Percentiles rank a stretch among this genome's conserved stretches.
Conservation (phyloP, 768 basidiomycete genomes). For the Crepidotus variabilis region DNA sequence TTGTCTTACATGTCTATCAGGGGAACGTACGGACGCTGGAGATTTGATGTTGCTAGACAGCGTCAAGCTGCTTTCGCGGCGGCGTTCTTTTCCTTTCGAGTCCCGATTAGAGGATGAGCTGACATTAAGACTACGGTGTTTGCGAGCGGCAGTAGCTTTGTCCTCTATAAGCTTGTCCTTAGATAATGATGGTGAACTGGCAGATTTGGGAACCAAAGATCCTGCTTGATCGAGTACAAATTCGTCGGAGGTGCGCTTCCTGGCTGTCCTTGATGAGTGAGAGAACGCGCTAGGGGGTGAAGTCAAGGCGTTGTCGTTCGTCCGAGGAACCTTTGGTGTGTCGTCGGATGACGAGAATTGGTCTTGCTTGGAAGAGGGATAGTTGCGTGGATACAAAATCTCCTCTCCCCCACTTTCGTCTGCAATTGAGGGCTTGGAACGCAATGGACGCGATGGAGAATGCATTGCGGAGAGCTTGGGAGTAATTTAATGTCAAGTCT, state of each 20-base stretch:
- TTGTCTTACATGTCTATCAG: slow-evolving; percentile 57
- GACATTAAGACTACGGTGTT: slow-evolving; percentile 70
- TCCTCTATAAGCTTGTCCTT: slow-evolving; percentile 54
- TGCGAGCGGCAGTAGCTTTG: slow-evolving; percentile 42
- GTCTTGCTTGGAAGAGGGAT: slow-evolving; percentile 29
- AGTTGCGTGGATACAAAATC: slow-evolving; percentile 79
- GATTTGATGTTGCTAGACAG: slow-evolving; percentile 35
- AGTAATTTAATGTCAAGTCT: slow-evolving; percentile 9
- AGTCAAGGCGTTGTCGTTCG: slow-evolving; percentile 24
- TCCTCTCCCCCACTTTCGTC: slow-evolving; percentile 90
- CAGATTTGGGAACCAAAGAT: slow-evolving; percentile 49
- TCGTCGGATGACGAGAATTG: slow-evolving; percentile 13
- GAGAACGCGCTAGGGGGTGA: slow-evolving; percentile 68
- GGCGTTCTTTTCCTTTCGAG: slow-evolving; percentile 48
- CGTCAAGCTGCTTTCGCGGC: slow-evolving; percentile 49
- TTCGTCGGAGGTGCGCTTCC: slow-evolving; percentile 79
- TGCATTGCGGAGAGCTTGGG: slow-evolving; percentile 41
- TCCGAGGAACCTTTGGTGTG: slow-evolving; percentile 24
- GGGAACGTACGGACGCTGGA: slow-evolving; percentile 25
- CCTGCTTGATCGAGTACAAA: slow-evolving; percentile 78
- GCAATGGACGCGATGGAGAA: slow-evolving; percentile 45
- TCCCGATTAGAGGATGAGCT: slow-evolving; percentile 36
- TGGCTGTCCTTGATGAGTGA: slow-evolving; percentile 49
- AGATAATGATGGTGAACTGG: slow-evolving; percentile 22
- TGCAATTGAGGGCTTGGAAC: slow-evolving; percentile 60